phyloP scores from a whole-genome alignment of 306 rosid species.

The Canavalia gladiata region DNA sequence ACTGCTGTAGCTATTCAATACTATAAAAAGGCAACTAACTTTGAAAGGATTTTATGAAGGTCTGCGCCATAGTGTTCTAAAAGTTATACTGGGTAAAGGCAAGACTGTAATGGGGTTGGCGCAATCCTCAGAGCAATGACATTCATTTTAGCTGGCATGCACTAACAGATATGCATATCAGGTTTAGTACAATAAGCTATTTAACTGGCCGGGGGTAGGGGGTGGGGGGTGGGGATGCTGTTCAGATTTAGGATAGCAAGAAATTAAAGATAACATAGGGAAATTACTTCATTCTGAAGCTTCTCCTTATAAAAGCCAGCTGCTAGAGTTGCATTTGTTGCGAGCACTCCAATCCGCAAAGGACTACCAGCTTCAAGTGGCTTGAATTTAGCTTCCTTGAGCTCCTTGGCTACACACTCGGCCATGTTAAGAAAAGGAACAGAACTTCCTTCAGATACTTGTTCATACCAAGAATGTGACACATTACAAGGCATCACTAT shows the following conservation, averaged over 20 bases:
- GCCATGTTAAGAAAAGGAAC: conserved; percentile 81
- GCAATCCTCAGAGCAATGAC: neutral
- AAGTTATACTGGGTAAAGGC: neutral
- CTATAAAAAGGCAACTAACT: neutral
- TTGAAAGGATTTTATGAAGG: neutral
- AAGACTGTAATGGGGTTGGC: neutral
- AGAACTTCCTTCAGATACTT: conserved; percentile 70
- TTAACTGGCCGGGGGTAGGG: too few species aligned
- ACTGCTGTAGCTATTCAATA: conserved; percentile 24
- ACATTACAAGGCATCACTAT: conserved; percentile 89
- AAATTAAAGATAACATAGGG: neutral
- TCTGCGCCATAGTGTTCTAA: neutral
- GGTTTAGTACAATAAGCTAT: conserved; percentile 4
- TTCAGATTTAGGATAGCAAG: conserved; percentile 16
- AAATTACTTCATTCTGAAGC: conserved; percentile 78
- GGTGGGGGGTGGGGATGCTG: neutral
- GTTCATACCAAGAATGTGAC: conserved; percentile 84
- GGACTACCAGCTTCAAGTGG: conserved; percentile 88
- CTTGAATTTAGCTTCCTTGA: conserved; percentile 86
- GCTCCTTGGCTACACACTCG: conserved; percentile 82
- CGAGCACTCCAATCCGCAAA: conserved; percentile 78
- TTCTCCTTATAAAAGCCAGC: conserved; percentile 85
- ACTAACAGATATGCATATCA: conserved; percentile 17
- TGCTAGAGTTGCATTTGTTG: conserved; percentile 66
- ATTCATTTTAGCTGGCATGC: neutral